Evolutionary conservation across 2,329 filamentous ascomycete genomes (phyloP).

Genomic region (Orbilia quercus): DNA sequence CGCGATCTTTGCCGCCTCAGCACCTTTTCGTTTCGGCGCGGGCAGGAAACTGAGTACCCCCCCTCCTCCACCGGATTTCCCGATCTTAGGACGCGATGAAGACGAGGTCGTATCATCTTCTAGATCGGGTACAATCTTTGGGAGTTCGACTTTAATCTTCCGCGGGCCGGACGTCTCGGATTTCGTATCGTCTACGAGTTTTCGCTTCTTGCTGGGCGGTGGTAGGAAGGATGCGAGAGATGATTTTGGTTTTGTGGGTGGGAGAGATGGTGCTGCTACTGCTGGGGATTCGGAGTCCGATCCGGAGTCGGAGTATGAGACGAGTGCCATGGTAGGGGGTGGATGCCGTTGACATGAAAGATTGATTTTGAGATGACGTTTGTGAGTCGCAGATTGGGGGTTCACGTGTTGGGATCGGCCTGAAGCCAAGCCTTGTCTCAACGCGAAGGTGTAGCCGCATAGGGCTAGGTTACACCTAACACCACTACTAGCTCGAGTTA

Average conservation of each 20-base stretch:
- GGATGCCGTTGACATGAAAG: not conserved
- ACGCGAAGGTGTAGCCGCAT: no score
- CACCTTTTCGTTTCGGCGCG: conserved; percentile 59
- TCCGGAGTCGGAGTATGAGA: conserved; percentile 55
- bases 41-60: conserved; percentile 59
- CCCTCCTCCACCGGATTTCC: conserved; percentile 29
- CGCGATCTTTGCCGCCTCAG: conserved; percentile 38
- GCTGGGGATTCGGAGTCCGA: conserved; percentile 49
- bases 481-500: no score
- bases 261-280: conserved; percentile 29
- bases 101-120: conserved; percentile 51
- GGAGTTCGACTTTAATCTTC: conserved; percentile 59
- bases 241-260: conserved; percentile 40
- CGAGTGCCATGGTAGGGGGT: conserved; percentile 39
- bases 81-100: conserved; percentile 25
- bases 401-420: no score
- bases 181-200: conserved; percentile 48
- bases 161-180: conserved; percentile 50
- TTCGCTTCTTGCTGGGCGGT: conserved; percentile 56
- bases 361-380: not conserved
- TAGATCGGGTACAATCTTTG: conserved; percentile 56
- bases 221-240: conserved; percentile 47
- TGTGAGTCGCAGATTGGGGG: not conserved
- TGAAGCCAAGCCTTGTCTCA: no score
- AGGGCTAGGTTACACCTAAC: no score